Evolutionary conservation across 352 stramenopile species (phyloP), one percentile per base, ranked within the genome.

Genomic region (Pythium diclinum): DNA sequence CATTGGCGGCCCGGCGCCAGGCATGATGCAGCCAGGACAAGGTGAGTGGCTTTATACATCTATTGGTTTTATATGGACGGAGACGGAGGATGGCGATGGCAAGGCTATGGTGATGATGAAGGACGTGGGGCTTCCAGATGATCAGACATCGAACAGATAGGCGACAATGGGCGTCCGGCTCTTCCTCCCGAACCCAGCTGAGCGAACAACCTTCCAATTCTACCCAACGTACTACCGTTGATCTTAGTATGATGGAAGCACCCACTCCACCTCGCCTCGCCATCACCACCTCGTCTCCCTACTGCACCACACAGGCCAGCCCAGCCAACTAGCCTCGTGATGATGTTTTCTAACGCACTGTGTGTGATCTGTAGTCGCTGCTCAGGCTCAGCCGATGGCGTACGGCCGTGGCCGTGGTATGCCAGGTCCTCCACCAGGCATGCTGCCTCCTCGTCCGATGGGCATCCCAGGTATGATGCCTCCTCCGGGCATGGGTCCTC

Each of bases 1-100:
- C 36, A 85, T 97, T 61, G 89, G 91, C 42, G 89, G 89, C 23
- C 83, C 86, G 0, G 73, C 81, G 9, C 73, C 85, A 17, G 84
- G 83, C 44, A 87, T 97, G 72, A 95, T 97, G 85, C 85, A 92
- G 67, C 84, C 89, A 65, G 85, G 86, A 74, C 84, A 92, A 89
- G 86, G 84, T 95, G 79, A 64, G 72, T 59, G 38, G 16, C 13
- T 60, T 47, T 23, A 36, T 7, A 5, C 16, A 23, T 56, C 1
- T 49, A 30, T 33, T 19, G 36, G 52, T 33, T 44, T n/a, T 57
- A 14, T 16, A 34, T 38, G 47, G 55, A 44, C 46, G 52, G 63
- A 38, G 48, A 42, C 11, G 8, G 38, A 53, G 44, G 30, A 19
- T 10, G 23, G 48, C 38, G 56, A 61, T 36, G 38, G 28, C 40